Evolutionary conservation across 805 yeast species (phyloP).

Genomic region (Lipomyces lipofer): DNA sequence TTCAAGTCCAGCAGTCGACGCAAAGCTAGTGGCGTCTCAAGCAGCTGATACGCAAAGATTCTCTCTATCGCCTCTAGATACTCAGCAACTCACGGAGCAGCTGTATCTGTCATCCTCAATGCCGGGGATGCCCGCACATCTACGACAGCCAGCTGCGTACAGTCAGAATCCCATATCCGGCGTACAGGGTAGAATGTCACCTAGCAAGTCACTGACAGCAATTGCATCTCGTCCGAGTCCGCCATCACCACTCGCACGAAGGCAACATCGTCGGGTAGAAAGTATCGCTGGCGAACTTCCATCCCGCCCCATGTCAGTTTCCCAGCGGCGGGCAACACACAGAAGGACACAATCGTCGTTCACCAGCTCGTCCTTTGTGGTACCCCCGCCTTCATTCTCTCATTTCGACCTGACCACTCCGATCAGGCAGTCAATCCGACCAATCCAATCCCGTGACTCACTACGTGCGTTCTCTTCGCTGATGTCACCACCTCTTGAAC

Average conservation of each 20-base stretch:
- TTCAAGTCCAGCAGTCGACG: conserved; percentile 14
- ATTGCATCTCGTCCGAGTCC: background rate
- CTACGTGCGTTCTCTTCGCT: conserved; percentile 18
- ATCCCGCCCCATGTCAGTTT: background rate
- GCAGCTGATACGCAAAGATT: background rate
- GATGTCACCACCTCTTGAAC: conserved; percentile 2
- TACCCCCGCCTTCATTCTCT: background rate
- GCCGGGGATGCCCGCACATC: background rate
- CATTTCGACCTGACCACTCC: background rate
- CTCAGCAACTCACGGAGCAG: conserved; percentile 23
- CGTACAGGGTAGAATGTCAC: background rate
- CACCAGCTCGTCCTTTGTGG: background rate
- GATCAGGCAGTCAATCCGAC: background rate
- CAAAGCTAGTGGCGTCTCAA: background rate
- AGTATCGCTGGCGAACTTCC: background rate
- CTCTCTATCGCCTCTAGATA: conserved; percentile 20
- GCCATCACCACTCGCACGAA: background rate
- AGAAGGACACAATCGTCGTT: background rate
- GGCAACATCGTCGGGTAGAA: conserved; percentile 3
- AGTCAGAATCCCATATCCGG: background rate
- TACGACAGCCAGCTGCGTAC: background rate
- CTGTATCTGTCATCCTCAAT: conserved; percentile 14
- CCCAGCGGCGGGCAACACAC: background rate
- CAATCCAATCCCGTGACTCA: conserved; percentile 13
- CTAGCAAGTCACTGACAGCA: background rate